Base-by-base conservation (phyloP, 768 basidiomycete genomes). In the Atractiella rhizophila region DNA sequence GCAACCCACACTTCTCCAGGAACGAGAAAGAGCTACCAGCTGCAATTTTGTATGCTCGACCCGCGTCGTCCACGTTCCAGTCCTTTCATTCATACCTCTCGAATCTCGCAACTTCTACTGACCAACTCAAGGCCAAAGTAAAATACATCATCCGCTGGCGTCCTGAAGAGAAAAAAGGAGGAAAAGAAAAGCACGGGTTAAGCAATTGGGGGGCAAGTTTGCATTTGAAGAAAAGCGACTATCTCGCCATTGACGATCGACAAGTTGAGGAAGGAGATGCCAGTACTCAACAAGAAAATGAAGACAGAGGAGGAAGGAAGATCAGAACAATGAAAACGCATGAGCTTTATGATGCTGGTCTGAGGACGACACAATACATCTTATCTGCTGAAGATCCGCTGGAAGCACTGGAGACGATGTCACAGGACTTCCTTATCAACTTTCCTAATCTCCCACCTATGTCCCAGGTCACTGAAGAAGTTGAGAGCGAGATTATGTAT, bases 151-250 rank as follows among this genome's bases (percentile, higher is more conserved):
- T 50, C 13, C 50, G 46, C 1, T 52, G 40, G 43, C 43, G 33
- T 34, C 45, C 44, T 25, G 28, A 35, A 25, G 27, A 5, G 10
- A 13, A 8, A 12, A 18, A 31, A 6, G 12, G 19, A 7, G 13
- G 5, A 5, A 23, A 4, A 12, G 5, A 6, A 29, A 26, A 11
- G 16, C 42, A 43, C 23, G 49, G 46, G 13, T 62, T 98, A 7
- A 72, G 76, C 3, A 88, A 88, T 4, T 98, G 82, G 51, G 91
- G 91, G 3, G 86, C 86, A 6, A 67, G 76, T 18, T 62, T 98
- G 39, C 82, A 88, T 50, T 59, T 98, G 51, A 98, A 98, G 65
- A 91, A 86, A 62, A 91, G 71, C 66, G 91, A 98, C 52, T 98
- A 96, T 55, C 68, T 94, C 11, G 83, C 76, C 4, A 62, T 94